Conservation (phyloP, 2,329 filamentous ascomycete genomes). For the Colletotrichum australisinense region DNA sequence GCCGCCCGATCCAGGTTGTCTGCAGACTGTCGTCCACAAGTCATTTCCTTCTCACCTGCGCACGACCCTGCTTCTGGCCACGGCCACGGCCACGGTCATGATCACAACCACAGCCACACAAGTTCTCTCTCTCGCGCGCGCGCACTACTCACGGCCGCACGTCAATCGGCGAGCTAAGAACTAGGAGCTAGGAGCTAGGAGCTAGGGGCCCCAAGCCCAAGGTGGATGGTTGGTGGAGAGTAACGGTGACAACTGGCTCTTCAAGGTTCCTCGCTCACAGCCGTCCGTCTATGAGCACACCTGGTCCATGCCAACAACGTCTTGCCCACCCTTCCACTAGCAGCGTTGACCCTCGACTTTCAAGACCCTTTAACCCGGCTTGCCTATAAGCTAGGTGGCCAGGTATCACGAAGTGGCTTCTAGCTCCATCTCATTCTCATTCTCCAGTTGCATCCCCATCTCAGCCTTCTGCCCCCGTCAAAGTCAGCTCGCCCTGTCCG, state of each 20-base stretch:
- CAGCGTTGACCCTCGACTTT: not conserved
- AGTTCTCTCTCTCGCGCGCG: not conserved
- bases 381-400: not conserved
- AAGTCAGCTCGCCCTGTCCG: constrained; percentile 24
- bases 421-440: not conserved
- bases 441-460: constrained; percentile 10
- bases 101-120: not conserved
- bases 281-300: not conserved
- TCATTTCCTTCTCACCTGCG: not conserved
- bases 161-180: not conserved
- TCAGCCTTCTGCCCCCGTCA: constrained; percentile 3
- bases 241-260: constrained; percentile 4
- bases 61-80: not conserved
- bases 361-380: not conserved
- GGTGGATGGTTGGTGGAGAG: not conserved
- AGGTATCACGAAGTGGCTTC: not conserved
- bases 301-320: constrained; percentile 23
- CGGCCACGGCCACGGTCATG: not conserved
- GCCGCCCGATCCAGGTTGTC: not conserved
- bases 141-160: not conserved
- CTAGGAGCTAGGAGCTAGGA: not conserved
- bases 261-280: constrained; percentile 19
- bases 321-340: not conserved
- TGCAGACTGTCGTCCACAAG: not conserved
- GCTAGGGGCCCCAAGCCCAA: not conserved